Conservation (phyloP, 2,329 filamentous ascomycete genomes). For the Penicillium corylophilum region DNA sequence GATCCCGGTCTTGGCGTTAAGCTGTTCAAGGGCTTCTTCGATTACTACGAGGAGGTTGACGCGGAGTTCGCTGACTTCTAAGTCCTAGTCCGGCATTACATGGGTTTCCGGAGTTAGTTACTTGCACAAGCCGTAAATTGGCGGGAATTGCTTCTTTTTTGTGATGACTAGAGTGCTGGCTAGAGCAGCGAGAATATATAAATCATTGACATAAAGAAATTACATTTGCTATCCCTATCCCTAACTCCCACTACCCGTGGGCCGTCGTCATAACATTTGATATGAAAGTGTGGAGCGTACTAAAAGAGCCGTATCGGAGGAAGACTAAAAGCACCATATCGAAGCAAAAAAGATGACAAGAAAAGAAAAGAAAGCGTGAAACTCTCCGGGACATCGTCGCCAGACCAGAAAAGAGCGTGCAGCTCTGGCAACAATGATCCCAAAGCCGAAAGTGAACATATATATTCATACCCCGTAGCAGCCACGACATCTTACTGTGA, state of each 20-base stretch:
- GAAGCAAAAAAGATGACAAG: not conserved
- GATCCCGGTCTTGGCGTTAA: conserved; percentile 87
- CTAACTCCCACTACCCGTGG: conserved; percentile 4
- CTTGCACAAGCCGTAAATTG: not conserved
- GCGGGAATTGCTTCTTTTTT: not conserved
- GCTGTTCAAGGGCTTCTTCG: conserved; percentile 86
- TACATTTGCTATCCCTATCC: not conserved
- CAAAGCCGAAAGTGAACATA: not conserved
- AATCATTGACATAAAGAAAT: not conserved
- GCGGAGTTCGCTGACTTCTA: conserved; percentile 62
- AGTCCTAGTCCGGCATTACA: conserved; percentile 3
- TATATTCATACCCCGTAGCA: not conserved
- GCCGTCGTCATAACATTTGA: conserved; percentile 1
- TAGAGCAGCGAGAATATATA: conserved; percentile 1
- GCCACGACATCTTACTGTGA: not conserved
- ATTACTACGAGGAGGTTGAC: conserved; percentile 82
- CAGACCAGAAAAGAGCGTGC: not conserved
- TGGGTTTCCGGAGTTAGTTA: not conserved
- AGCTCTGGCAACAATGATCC: not conserved
- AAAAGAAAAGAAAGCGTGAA: not conserved
- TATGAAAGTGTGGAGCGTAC: not conserved
- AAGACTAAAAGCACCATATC: conserved; percentile 3
- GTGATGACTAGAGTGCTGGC: not conserved
- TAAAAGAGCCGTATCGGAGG: conserved; percentile 1
- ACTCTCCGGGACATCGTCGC: not conserved